Evolutionary conservation across 2,329 filamentous ascomycete genomes (phyloP), one percentile per base, ranked within the genome.

Genomic region (Monilinia laxa): DNA sequence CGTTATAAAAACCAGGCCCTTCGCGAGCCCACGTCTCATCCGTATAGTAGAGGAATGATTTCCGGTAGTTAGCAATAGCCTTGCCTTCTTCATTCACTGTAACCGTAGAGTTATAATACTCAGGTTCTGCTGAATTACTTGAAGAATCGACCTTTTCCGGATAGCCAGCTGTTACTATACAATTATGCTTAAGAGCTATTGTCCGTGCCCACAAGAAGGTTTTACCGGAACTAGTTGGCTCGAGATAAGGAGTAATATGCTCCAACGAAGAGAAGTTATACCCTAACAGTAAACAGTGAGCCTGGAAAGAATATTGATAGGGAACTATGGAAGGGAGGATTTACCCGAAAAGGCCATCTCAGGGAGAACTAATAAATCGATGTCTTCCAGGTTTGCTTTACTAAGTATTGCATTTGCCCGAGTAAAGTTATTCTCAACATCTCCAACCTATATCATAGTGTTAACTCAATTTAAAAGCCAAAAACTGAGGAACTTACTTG

Each of bases 261-360:
- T 84, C 79, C 2, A 91, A 76, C 0, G 87, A 90, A 53, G 84
- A 83, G 79, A 93, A 94, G 75, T 93, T 93, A 80, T 93, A 95
- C 40, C 91, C 73, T 74, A 35, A 40, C 3, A 3, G 10, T 64
- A 47, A 67, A 35, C 3, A 18, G 18, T n/a, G 16, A 14, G 14
- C 4, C 5, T 5, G 9, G 5, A 25, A 62, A 5, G 4, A 12
- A 35, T 12, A 20, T 2, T 23, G 5, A 2, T 20, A 14, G 18
- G 42, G 49, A 20, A 47, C 20, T 42, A 31, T 45, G 11, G 9
- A 49, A 58, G 16, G 7, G 1, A 2, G 47, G 25, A 67, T 69
- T 71, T 78, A 90, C 89, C 89, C 67, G 86, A 84, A 74, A 94
- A 92, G 1, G 91, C 89, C 76, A 94, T 79, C 75, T 94, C 91